Evolutionary conservation across 139 green algal species (phyloP).

Genomic region (Pycnococcus provasolii): DNA sequence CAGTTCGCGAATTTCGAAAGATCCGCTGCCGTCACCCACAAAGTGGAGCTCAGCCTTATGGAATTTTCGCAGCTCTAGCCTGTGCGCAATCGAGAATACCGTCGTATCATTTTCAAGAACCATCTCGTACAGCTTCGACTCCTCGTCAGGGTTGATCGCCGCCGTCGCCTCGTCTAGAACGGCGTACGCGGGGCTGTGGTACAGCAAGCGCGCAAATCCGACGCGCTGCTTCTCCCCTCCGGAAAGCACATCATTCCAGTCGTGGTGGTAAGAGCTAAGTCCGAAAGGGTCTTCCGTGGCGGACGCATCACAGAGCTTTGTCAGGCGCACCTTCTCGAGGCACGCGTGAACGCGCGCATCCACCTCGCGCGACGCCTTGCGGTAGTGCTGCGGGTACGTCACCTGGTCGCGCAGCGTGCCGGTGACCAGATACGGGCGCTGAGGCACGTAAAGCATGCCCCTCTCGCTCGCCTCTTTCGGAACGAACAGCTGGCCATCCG

Average conservation of each 20-base stretch:
- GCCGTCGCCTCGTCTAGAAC: conserved; percentile 31
- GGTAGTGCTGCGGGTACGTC: background rate
- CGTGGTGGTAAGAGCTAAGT: conserved; percentile 10
- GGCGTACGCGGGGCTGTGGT: conserved; percentile 25
- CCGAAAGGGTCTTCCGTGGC: background rate
- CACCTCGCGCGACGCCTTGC: no score
- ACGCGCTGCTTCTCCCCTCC: conserved; percentile 30
- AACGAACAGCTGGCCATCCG: background rate
- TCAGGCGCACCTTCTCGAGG: no score
- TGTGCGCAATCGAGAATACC: conserved; percentile 27
- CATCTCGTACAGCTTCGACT: conserved; percentile 21
- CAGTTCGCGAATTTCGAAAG: no score
- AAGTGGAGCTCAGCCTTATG: conserved; percentile 21
- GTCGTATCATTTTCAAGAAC: conserved; percentile 9
- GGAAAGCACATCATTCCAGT: conserved; percentile 32
- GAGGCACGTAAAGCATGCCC: conserved; percentile 22
- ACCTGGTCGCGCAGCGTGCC: conserved; percentile 24
- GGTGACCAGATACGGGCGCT: conserved; percentile 25
- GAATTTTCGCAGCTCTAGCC: conserved; percentile 22
- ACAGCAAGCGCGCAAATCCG: conserved; percentile 29
- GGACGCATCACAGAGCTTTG: no score
- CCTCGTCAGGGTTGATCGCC: conserved; percentile 35
- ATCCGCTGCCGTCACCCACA: conserved; percentile 13
- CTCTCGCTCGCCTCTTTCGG: background rate
- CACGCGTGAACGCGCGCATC: no score